phyloP scores from a whole-genome alignment of 2,329 filamentous ascomycete genomes.

The Phaeophleospora eucalypticola region DNA sequence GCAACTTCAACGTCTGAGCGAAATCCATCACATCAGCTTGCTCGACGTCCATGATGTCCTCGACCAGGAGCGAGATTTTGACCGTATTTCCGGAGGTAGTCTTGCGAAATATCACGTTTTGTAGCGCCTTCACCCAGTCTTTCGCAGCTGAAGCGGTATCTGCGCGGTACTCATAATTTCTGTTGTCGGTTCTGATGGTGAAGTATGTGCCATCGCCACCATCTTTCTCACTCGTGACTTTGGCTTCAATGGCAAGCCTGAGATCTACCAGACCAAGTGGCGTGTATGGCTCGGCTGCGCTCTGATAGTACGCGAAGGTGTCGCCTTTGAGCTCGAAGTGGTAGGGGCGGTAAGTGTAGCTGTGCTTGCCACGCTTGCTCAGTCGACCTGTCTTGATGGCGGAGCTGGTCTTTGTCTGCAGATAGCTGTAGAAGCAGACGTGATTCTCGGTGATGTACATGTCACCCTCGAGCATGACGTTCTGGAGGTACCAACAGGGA shows the following conservation, averaged over 20 bases:
- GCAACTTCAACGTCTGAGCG: constrained; percentile 88
- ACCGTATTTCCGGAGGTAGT: constrained; percentile 97
- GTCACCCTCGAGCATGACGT: constrained; percentile 86
- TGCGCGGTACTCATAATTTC: constrained; percentile 81
- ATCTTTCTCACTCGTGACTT: constrained; percentile 45
- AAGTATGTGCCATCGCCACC: constrained; percentile 71
- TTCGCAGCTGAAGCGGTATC: constrained; percentile 84
- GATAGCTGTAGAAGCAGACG: constrained; percentile 94
- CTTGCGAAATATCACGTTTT: constrained; percentile 90
- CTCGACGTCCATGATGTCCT: constrained; percentile 87
- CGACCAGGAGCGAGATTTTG: constrained; percentile 86
- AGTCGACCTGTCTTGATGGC: constrained; percentile 84
- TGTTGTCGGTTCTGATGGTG: constrained; percentile 73
- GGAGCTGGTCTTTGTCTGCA: constrained; percentile 82
- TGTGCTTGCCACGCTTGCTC: constrained; percentile 81
- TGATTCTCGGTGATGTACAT: constrained; percentile 93
- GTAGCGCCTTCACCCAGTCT: constrained; percentile 92
- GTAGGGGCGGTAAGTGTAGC: constrained; percentile 81
- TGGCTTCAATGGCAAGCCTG: constrained; percentile 85
- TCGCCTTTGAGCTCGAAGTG: constrained; percentile 94
- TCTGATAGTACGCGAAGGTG: constrained; percentile 82
- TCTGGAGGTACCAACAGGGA: constrained; percentile 88
- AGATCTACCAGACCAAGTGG: constrained; percentile 88
- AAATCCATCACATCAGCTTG: constrained; percentile 87
- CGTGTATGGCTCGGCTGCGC: constrained; percentile 83